These are phyloP conservation scores for Skeletonema tropicum DNA, from an alignment of 108 stramenopile species.

Conservation along the genomic window DNA sequence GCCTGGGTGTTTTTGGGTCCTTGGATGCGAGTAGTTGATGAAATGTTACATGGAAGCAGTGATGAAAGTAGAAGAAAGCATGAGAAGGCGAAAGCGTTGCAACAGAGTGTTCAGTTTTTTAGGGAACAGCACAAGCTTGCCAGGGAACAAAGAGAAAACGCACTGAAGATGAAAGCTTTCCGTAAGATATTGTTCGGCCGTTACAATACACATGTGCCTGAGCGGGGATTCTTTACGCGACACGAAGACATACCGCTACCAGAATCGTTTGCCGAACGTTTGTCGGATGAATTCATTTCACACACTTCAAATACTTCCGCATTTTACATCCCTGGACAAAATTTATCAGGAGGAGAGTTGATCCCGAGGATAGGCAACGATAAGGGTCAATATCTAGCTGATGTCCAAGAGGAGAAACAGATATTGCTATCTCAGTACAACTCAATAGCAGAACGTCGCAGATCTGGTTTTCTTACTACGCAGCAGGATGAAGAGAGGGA, in stretches of 20 bases:
- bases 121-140: conserved; percentile 32
- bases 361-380: neutral
- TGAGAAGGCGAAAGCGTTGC: conserved; percentile 15
- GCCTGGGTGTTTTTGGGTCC: conserved; percentile 77
- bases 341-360: conserved; percentile 7
- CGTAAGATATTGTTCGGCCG: conserved; percentile 66
- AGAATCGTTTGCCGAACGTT: conserved; percentile 43
- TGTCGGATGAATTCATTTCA: conserved; percentile 9
- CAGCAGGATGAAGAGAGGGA: neutral
- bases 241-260: conserved; percentile 55
- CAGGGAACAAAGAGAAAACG: conserved; percentile 65
- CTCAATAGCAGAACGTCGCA: neutral
- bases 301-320: conserved; percentile 6
- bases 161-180: conserved; percentile 72
- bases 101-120: conserved; percentile 20
- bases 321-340: conserved; percentile 4
- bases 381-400: neutral
- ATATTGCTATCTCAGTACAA: neutral
- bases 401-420: neutral
- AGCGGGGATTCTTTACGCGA: conserved; percentile 34
- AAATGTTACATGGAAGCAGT: conserved; percentile 43
- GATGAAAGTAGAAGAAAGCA: conserved; percentile 31
- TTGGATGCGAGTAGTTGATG: conserved; percentile 70
- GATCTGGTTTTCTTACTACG: conserved; percentile 2
- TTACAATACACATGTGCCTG: conserved; percentile 54